phyloP scores from a whole-genome alignment of 2,329 filamentous ascomycete genomes.

The Aspergillus pseudonomiae region DNA sequence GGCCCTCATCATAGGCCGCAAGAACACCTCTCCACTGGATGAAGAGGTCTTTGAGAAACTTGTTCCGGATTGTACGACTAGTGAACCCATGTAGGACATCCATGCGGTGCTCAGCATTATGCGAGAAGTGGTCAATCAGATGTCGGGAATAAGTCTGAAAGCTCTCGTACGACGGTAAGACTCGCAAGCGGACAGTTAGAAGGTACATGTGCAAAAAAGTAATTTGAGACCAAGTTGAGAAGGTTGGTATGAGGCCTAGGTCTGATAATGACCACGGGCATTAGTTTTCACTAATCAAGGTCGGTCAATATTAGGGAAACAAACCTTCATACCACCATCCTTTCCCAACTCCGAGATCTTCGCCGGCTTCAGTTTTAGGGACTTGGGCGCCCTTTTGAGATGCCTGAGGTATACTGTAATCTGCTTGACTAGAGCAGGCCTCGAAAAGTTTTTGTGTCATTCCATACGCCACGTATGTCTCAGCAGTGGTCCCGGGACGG shows the following conservation, averaged over 20 bases:
- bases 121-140: slow-evolving; percentile 87
- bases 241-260: slow-evolving; percentile 79
- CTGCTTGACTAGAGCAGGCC: slow-evolving; percentile 70
- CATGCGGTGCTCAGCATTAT: slow-evolving; percentile 71
- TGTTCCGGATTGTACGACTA: slow-evolving; percentile 58
- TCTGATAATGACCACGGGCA: slow-evolving; percentile 53
- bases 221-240: slow-evolving; percentile 94
- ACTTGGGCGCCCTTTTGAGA: slow-evolving; percentile 68
- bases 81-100: slow-evolving; percentile 52
- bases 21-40: slow-evolving; percentile 88
- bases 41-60: slow-evolving; percentile 81
- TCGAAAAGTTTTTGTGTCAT: slow-evolving; percentile 79
- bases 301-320: slow-evolving; percentile 27
- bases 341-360: slow-evolving; percentile 75
- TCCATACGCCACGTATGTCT: slow-evolving; percentile 78
- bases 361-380: slow-evolving; percentile 72
- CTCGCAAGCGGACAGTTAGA: slow-evolving; percentile 78
- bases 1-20: slow-evolving; percentile 61
- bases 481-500: slow-evolving; percentile 49
- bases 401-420: slow-evolving; percentile 74
- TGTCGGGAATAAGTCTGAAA: slow-evolving; percentile 83
- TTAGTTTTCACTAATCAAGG: background rate
- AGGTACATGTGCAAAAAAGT: slow-evolving; percentile 97
- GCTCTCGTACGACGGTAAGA: slow-evolving; percentile 66
- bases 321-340: slow-evolving; percentile 83